Conservation (phyloP, 768 basidiomycete species). For the Termitomyces titanicus region DNA sequence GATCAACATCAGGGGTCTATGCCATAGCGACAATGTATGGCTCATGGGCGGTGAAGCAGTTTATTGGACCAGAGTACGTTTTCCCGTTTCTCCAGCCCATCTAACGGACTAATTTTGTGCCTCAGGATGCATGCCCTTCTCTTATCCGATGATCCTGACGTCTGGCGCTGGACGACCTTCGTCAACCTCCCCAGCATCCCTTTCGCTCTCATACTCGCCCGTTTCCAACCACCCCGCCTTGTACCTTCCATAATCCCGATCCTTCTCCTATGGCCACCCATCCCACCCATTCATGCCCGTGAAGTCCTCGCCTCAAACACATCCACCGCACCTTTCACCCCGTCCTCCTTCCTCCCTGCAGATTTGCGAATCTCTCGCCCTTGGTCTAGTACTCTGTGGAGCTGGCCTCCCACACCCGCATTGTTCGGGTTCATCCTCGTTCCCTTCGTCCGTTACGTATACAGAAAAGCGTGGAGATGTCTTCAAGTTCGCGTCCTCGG, state of each 20-base stretch:
- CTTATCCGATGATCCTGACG: slow-evolving; percentile 61
- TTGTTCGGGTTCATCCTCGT: slow-evolving; percentile 50
- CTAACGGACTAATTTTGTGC: background rate
- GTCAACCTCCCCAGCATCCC: slow-evolving; percentile 74
- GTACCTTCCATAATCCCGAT: slow-evolving; percentile 39
- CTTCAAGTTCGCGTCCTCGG: slow-evolving; percentile 44
- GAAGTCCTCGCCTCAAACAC: slow-evolving; percentile 24
- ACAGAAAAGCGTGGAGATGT: slow-evolving; percentile 36
- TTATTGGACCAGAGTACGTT: slow-evolving; percentile 64
- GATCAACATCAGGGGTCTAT: slow-evolving; percentile 31
- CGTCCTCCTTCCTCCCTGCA: slow-evolving; percentile 19
- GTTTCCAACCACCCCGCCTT: slow-evolving; percentile 37
- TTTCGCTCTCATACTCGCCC: slow-evolving; percentile 60
- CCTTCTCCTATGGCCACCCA: slow-evolving; percentile 44
- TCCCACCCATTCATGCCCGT: slow-evolving; percentile 30
- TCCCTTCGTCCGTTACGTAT: slow-evolving; percentile 43
- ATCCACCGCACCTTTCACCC: slow-evolving; percentile 19
- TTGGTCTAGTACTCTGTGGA: slow-evolving; percentile 8
- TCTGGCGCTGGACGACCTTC: slow-evolving; percentile 77
- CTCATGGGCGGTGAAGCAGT: slow-evolving; percentile 64
- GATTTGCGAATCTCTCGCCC: slow-evolving; percentile 31
- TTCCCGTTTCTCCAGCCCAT: background rate
- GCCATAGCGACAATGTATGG: slow-evolving; percentile 63
- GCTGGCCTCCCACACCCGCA: slow-evolving; percentile 63
- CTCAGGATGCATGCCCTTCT: slow-evolving; percentile 59